phyloP scores from a whole-genome alignment of 768 basidiomycete genomes.

The Clitopilus hobsonii region DNA sequence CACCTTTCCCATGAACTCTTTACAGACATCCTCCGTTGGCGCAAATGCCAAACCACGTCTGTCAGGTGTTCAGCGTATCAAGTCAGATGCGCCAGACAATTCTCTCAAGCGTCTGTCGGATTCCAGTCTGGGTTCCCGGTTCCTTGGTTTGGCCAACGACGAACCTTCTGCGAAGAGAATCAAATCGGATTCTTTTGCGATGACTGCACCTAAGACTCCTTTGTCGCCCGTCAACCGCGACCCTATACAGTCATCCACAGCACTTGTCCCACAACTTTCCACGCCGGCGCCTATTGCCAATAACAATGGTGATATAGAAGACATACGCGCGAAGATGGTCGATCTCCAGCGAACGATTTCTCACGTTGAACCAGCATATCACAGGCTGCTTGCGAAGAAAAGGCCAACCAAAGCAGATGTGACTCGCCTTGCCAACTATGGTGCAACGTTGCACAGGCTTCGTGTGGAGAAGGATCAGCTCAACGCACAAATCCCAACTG shows the following conservation, averaged over 20 bases:
- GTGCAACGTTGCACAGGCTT: constrained; percentile 4
- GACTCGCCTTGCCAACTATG: constrained; percentile 4
- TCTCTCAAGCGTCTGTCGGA: constrained; percentile 34
- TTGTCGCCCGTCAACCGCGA: constrained; percentile 17
- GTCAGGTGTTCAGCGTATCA: constrained; percentile 13
- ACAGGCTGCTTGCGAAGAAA: constrained; percentile 9
- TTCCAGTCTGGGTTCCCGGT: constrained; percentile 14
- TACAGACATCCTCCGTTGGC: neutral
- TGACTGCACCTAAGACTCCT: constrained; percentile 18
- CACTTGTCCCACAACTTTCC: neutral
- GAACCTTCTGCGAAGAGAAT: constrained; percentile 18
- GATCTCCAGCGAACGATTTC: constrained; percentile 11
- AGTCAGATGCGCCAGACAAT: constrained; percentile 23
- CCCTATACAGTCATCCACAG: neutral
- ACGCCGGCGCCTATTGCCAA: neutral
- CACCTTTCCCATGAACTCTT: neutral
- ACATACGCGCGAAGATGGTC: constrained; percentile 9
- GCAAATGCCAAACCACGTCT: neutral
- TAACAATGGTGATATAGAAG: constrained; percentile 11
- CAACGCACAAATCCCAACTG: constrained; percentile 8
- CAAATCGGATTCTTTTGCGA: constrained; percentile 17
- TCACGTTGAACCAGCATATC: constrained; percentile 5
- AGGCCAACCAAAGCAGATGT: constrained; percentile 10
- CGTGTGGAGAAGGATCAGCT: constrained; percentile 10
- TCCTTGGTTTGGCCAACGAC: neutral